Evolutionary conservation across 805 yeast genomes (phyloP).

Genomic region (Metschnikowia sp.): DNA sequence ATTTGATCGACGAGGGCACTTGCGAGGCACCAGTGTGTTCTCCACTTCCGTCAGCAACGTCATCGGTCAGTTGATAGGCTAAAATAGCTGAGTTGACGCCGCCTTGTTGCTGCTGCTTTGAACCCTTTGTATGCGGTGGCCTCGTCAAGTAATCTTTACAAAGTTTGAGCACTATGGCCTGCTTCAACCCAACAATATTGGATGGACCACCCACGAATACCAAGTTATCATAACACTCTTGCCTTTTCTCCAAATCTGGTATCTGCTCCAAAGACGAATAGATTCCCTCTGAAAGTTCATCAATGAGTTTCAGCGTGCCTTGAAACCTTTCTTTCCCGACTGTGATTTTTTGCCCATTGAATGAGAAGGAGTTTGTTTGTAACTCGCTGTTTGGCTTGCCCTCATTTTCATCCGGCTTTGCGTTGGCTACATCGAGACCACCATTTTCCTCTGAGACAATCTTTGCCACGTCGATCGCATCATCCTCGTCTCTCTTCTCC

Average conservation of each 20-base stretch:
- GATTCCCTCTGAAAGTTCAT: slow-evolving; percentile 50
- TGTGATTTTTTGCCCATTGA: slow-evolving; percentile 51
- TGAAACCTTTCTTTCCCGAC: slow-evolving; percentile 91
- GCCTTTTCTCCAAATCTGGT: slow-evolving; percentile 67
- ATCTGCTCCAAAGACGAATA: slow-evolving; percentile 52
- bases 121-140: slow-evolving; percentile 24
- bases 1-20: slow-evolving; percentile 72
- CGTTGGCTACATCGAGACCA: slow-evolving; percentile 16
- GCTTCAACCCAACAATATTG: slow-evolving; percentile 71
- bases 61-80: slow-evolving; percentile 44
- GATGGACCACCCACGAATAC: slow-evolving; percentile 77
- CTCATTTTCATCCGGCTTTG: slow-evolving; percentile 35
- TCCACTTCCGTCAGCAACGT: slow-evolving; percentile 17
- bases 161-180: slow-evolving; percentile 59
- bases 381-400: slow-evolving; percentile 60
- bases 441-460: slow-evolving; percentile 73
- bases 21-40: slow-evolving; percentile 42
- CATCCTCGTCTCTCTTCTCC: slow-evolving; percentile 45
- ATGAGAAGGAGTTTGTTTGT: slow-evolving; percentile 64
- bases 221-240: slow-evolving; percentile 81
- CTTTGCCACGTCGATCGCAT: slow-evolving; percentile 83
- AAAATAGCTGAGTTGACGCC: slow-evolving; percentile 38
- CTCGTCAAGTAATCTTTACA: slow-evolving; percentile 51
- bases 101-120: slow-evolving; percentile 20
- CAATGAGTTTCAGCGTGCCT: slow-evolving; percentile 65